phyloP scores from a whole-genome alignment of 2,329 filamentous ascomycete genomes.

The Phialophora tarda region DNA sequence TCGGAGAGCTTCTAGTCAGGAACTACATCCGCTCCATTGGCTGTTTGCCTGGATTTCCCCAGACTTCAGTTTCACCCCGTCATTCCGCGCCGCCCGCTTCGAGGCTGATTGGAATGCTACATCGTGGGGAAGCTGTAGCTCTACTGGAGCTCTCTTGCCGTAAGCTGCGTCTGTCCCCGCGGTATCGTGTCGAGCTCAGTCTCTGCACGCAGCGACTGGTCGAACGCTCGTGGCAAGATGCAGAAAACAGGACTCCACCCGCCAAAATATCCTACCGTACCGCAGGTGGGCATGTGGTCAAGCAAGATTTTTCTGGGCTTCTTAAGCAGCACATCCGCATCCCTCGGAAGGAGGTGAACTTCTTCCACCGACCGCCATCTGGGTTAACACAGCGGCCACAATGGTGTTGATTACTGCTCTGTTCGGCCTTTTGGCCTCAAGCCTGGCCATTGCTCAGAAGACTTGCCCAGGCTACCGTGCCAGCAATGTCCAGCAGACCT shows the following conservation, averaged over 20 bases:
- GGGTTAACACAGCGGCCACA: background rate
- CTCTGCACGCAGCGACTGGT: slow-evolving; percentile 10
- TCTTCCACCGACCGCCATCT: slow-evolving; percentile 2
- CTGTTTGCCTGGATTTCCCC: background rate
- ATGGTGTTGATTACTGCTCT: slow-evolving; percentile 19
- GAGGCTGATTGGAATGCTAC: slow-evolving; percentile 6
- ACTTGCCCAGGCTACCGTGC: slow-evolving; percentile 49
- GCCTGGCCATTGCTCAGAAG: slow-evolving; percentile 20
- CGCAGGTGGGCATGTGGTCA: slow-evolving; percentile 11
- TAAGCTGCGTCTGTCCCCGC: slow-evolving; percentile 1
- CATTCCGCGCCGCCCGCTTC: slow-evolving; percentile 12
- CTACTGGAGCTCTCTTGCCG: slow-evolving; percentile 3
- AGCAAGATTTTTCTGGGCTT: slow-evolving; percentile 13
- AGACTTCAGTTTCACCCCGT: slow-evolving; percentile 7
- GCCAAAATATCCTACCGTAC: background rate
- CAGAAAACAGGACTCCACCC: background rate
- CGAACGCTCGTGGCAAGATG: slow-evolving; percentile 2
- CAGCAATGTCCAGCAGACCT: slow-evolving; percentile 44
- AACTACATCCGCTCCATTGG: slow-evolving; percentile 13
- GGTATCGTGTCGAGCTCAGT: slow-evolving; percentile 2
- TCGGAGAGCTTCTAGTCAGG: slow-evolving; percentile 18
- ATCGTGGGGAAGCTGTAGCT: slow-evolving; percentile 18
- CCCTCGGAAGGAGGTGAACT: background rate
- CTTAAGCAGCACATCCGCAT: slow-evolving; percentile 8
- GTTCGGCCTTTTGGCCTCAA: slow-evolving; percentile 8